These are phyloP conservation scores for Lentinula sp. DNA, from an alignment of 768 basidiomycete species.

Conservation along the genomic window DNA sequence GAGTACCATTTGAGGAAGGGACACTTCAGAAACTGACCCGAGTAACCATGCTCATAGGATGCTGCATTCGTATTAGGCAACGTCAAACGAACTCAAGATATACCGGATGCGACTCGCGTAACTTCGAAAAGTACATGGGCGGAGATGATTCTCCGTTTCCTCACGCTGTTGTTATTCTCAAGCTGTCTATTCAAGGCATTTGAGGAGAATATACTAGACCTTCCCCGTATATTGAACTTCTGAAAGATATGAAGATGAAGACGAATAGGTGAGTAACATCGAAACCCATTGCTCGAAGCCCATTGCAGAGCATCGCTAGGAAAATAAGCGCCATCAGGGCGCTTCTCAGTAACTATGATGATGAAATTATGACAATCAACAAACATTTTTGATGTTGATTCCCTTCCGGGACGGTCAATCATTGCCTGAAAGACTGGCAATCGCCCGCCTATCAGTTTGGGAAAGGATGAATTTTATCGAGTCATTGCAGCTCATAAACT, in stretches of 20 bases:
- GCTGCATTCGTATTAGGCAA: neutral
- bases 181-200: too few relatives aligned
- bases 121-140: neutral
- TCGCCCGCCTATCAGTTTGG: too few relatives aligned
- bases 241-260: too few relatives aligned
- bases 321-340: neutral
- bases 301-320: too few relatives aligned
- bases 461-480: neutral
- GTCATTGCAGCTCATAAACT: neutral
- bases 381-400: neutral
- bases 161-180: neutral
- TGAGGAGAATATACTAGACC: too few relatives aligned
- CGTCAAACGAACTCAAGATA: neutral
- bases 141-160: neutral
- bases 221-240: too few relatives aligned
- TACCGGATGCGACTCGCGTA: too few relatives aligned
- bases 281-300: too few relatives aligned
- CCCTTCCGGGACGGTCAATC: neutral
- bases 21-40: too few relatives aligned
- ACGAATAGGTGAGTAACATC: too few relatives aligned
- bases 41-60: neutral
- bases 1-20: too few relatives aligned
- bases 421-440: neutral
- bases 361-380: neutral
- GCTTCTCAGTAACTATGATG: neutral